Conservation (phyloP, 768 basidiomycete species). For the Aureoboletus auriporus region DNA sequence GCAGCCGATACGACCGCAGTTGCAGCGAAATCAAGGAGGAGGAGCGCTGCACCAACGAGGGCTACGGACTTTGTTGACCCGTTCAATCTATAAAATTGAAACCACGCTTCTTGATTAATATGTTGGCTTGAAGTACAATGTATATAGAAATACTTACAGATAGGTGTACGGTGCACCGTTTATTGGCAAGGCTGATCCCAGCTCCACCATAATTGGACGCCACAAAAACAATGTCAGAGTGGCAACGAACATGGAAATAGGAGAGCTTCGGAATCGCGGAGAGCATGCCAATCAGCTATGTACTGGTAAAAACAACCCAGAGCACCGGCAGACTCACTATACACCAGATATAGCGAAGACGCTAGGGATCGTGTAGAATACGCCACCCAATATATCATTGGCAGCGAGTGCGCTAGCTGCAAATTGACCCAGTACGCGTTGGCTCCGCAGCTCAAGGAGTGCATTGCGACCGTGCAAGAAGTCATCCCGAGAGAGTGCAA, state of each 20-base stretch:
- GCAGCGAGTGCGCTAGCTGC: conserved; percentile 64
- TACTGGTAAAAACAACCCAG: not conserved
- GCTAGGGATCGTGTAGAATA: conserved; percentile 67
- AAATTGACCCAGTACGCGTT: conserved; percentile 54
- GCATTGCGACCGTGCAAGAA: conserved; percentile 29
- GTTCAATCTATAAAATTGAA: conserved; percentile 45
- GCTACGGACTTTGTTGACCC: conserved; percentile 60
- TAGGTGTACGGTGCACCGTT: conserved; percentile 72
- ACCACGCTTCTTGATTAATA: not conserved
- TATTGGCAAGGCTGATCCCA: conserved; percentile 65
- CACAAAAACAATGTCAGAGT: conserved; percentile 62
- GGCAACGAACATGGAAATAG: conserved; percentile 63
- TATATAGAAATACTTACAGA: conserved; percentile 37
- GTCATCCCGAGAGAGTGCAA: conserved; percentile 46
- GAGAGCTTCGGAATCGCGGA: conserved; percentile 43
- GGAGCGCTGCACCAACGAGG: conserved; percentile 59
- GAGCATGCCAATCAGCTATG: not conserved
- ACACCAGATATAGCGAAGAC: conserved; percentile 57
- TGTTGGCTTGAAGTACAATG: not conserved
- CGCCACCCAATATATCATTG: conserved; percentile 62
- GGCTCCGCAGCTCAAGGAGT: conserved; percentile 28
- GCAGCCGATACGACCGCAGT: conserved; percentile 72
- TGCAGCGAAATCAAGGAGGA: conserved; percentile 68
- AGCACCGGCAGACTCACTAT: conserved; percentile 43
- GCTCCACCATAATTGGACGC: conserved; percentile 72